A percentile compares a stretch with the other conserved stretches of the same genome.
Evolutionary conservation across 345 rosid species (phyloP).

Genomic region (Erucastrum elatum): DNA sequence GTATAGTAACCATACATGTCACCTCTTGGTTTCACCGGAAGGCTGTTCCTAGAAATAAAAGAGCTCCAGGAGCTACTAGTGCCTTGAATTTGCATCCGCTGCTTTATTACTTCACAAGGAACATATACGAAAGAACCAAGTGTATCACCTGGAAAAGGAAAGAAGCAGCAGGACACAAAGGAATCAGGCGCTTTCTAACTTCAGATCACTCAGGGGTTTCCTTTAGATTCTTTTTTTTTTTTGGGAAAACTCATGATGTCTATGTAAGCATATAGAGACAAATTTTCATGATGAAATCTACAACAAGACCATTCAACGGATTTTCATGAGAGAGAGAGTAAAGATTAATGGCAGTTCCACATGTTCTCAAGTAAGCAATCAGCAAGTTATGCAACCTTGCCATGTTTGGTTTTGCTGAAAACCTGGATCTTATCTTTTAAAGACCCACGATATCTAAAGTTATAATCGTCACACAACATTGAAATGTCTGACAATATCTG

Average conservation of each 20-base stretch:
- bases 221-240: neutral
- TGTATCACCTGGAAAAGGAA: slow-evolving; percentile 74
- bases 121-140: slow-evolving; percentile 91
- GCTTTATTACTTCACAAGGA: slow-evolving; percentile 97
- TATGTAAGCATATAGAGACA: neutral
- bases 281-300: neutral
- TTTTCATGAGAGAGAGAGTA: neutral
- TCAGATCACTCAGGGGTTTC: slow-evolving; percentile 7
- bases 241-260: neutral
- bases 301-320: neutral
- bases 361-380: slow-evolving; percentile 26
- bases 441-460: neutral
- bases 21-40: slow-evolving; percentile 47
- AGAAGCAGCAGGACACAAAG: slow-evolving; percentile 29
- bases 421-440: neutral
- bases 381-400: slow-evolving; percentile 11
- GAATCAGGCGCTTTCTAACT: slow-evolving; percentile 16
- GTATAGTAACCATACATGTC: slow-evolving; percentile 75
- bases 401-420: neutral
- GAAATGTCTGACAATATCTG: neutral
- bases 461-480: slow-evolving; percentile 6
- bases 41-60: slow-evolving; percentile 44
- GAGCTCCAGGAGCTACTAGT: slow-evolving; percentile 73
- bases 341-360: slow-evolving; percentile 1
- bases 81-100: slow-evolving; percentile 98